phyloP scores from a whole-genome alignment of 139 green algal genomes.

The Diplosphaera chodatii region DNA sequence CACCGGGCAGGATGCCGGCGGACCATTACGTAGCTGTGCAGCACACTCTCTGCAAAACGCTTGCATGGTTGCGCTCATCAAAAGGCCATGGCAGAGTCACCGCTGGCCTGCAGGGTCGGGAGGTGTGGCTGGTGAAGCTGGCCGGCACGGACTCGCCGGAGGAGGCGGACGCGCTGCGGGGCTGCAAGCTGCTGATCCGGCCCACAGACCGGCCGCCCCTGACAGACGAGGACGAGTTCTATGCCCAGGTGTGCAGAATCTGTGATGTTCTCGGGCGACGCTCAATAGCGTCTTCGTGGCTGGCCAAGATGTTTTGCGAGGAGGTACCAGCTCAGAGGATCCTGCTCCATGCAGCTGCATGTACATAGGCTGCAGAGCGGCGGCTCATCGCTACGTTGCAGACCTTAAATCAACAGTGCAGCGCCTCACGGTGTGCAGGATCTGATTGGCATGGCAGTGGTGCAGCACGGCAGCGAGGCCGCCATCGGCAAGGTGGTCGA shows the following conservation, averaged over 20 bases:
- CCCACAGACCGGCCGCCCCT: slow-evolving; percentile 13
- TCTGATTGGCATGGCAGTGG: slow-evolving; percentile 26
- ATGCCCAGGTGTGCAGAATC: slow-evolving; percentile 25
- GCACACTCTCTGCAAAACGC: too few species aligned
- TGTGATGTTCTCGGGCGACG: not conserved
- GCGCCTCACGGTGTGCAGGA: slow-evolving; percentile 10
- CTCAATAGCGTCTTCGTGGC: not conserved
- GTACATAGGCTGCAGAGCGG: not conserved
- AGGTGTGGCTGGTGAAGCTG: slow-evolving; percentile 45
- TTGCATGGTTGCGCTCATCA: too few species aligned
- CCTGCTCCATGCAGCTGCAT: not conserved
- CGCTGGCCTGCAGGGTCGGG: not conserved
- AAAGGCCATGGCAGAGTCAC: too few species aligned
- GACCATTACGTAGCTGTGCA: too few species aligned
- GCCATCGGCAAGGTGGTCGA: slow-evolving; percentile 27
- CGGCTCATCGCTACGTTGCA: not conserved
- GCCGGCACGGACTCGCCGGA: slow-evolving; percentile 28
- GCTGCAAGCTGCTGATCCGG: slow-evolving; percentile 30
- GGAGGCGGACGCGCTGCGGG: slow-evolving; percentile 20
- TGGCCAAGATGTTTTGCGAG: not conserved
- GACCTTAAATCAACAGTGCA: not conserved
- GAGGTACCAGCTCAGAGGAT: not conserved
- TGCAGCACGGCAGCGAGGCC: slow-evolving; percentile 16
- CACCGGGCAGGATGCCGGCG: too few species aligned
- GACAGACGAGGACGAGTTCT: slow-evolving; percentile 52